Evolutionary conservation across 2,329 filamentous ascomycete genomes (phyloP), one percentile per base, ranked within the genome.

Genomic region (Colletotrichum brevisporum): DNA sequence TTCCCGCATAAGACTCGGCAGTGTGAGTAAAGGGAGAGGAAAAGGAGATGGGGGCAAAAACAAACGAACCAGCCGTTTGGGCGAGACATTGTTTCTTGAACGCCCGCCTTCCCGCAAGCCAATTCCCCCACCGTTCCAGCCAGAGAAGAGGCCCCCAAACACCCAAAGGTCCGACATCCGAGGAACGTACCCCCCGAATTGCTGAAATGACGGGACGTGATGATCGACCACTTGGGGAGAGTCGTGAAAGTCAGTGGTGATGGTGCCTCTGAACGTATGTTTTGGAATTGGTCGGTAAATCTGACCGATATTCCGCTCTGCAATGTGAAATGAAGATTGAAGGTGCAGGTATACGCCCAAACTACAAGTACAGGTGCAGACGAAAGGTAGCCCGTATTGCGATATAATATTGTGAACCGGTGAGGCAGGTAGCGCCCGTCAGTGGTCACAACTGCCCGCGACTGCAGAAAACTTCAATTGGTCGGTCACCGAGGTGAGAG

Each of bases 71-170:
- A 45, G 62, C 43, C 50, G 55, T 60, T 66, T 48, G 62, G 67
- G 63, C 62, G 45, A 69, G 62, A 69, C 67, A 66, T 24, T 61
- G 51, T 69, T 69, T 69, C 67, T 56, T 21, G 61, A 57, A 36
- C 55, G 45, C 62, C 62, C 51, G 45, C 55, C 31, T 45, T 66
- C 62, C 67, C 56, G 63, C 31, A 63, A 61, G 63, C 36, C 67
- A 58, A 69, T 67, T 61, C 62, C 66, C 31, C 62, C 62, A 56
- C 56, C 67, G 36, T 66, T 59, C 43, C 26, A 52, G 39, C 26
- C 47, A 41, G 26, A 36, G 31, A 10, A 41, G 26, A 36, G 31
- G 31, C 31, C 31, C 31, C 8, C 31, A 36, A 12, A 1, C 31
- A 36, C 48, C n/a, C 31, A 58, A 21, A 50, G 21, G 9, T 18